Evolutionary conservation across 352 stramenopile species (phyloP).

Genomic region (Pythium volutum): DNA sequence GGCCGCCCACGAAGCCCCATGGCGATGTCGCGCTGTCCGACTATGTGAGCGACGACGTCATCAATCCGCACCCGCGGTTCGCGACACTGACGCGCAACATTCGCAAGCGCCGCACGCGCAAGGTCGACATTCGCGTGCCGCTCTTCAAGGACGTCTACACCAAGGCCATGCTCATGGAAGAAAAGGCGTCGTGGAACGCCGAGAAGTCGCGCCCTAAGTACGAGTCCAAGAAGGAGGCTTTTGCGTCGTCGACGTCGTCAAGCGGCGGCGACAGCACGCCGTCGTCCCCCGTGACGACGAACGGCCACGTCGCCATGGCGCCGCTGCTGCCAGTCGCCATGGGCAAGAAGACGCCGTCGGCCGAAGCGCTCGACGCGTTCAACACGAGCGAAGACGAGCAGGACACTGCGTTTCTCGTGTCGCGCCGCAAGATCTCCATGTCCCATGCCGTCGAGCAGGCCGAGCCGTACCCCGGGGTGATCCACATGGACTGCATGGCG

Average conservation of each 20-base stretch:
- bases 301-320: slow-evolving; percentile 35
- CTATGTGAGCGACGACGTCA: slow-evolving; percentile 97
- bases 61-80: slow-evolving; percentile 99
- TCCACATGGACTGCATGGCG: slow-evolving; percentile 99
- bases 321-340: slow-evolving; percentile 31
- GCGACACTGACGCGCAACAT: slow-evolving; percentile 98
- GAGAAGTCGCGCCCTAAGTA: slow-evolving; percentile 77
- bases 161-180: slow-evolving; percentile 63
- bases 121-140: slow-evolving; percentile 86
- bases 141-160: slow-evolving; percentile 85
- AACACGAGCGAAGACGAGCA: neutral
- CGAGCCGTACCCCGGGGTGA: slow-evolving; percentile 83
- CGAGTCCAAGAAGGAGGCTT: slow-evolving; percentile 51
- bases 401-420: slow-evolving; percentile 44
- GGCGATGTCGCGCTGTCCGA: slow-evolving; percentile 91
- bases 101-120: slow-evolving; percentile 87
- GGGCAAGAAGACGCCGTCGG: slow-evolving; percentile 76
- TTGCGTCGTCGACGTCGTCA: slow-evolving; percentile 13
- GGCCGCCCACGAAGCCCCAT: slow-evolving; percentile 46
- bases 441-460: slow-evolving; percentile 61
- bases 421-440: slow-evolving; percentile 68
- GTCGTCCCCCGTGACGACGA: slow-evolving; percentile 34
- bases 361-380: slow-evolving; percentile 43
- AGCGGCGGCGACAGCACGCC: slow-evolving; percentile 22
- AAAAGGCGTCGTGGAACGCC: slow-evolving; percentile 73